phyloP scores from a whole-genome alignment of 1,139 yeast species.

The Scheffersomyces cryptocercus region DNA sequence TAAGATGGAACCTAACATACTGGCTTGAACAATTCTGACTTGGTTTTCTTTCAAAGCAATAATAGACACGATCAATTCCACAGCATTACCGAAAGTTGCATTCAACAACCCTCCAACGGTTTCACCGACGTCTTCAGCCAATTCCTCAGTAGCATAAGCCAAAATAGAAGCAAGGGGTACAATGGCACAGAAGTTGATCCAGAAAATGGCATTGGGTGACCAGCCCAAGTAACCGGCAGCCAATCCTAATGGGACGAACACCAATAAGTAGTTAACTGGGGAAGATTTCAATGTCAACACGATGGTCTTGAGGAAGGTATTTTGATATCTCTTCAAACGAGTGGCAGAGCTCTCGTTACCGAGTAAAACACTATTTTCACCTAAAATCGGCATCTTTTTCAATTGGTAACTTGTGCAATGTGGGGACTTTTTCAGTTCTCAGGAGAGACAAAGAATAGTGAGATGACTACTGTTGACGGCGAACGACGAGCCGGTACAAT shows the following conservation, averaged over 20 bases:
- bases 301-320: constrained; percentile 7
- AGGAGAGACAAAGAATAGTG: too few relatives aligned
- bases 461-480: too few relatives aligned
- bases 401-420: not conserved
- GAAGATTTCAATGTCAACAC: constrained; percentile 56
- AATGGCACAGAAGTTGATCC: constrained; percentile 83
- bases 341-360: not conserved
- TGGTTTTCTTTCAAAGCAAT: constrained; percentile 87
- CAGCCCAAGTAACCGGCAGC: constrained; percentile 61
- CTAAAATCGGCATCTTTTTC: not conserved
- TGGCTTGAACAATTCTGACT: constrained; percentile 91
- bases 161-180: constrained; percentile 89
- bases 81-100: constrained; percentile 93
- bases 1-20: constrained; percentile 92
- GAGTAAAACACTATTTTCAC: not conserved
- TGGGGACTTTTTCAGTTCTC: too few relatives aligned
- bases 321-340: constrained; percentile 1
- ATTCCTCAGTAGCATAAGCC: constrained; percentile 91
- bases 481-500: too few relatives aligned
- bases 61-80: constrained; percentile 87
- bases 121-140: constrained; percentile 82
- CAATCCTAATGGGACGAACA: constrained; percentile 89
- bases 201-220: constrained; percentile 62
- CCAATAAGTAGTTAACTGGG: constrained; percentile 72
- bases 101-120: constrained; percentile 90